Base-by-base conservation (phyloP, 345 rosid species). In the Psidium friedrichsthalianum region DNA sequence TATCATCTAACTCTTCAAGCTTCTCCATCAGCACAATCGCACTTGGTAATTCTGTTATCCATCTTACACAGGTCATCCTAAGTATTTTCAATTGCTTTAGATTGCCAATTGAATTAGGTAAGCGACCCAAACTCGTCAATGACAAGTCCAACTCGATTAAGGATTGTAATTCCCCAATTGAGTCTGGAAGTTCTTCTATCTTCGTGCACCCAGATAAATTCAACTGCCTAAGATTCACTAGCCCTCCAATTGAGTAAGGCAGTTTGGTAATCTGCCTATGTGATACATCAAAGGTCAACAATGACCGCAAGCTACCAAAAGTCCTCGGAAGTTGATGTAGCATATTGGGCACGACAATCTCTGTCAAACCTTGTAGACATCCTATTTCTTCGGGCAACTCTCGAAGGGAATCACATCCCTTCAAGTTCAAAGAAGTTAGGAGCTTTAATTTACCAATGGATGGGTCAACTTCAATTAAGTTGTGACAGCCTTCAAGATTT, bases 211-310 rank as follows among this genome's bases (percentile, higher is more conserved):
- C 7, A 27, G 0, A 13, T 59, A 27, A 59, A 27, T 27, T 59
- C 74, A 59, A 27, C 10, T 2, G 36, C 21, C 36, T 27, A 59
- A 59, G 36, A 13, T 59, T 6, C 36, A 13, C 74, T 4, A 13
- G 36, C 74, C 40, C 40, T 59, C 74, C 40, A 59, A 59, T 27
- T 0, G 36, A 59, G 36, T 13, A 0, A 5, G 74, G 74, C 20
- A 59, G 0, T 12, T 2, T 3, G 74, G 10, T 1, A 7, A 59
- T 59, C 74, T 6, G 0, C 0, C 36, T 27, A 13, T 6, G 20
- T 49, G 51, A 11, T 11, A 53, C 16, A 14, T 53, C 55, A 14
- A 53, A 53, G 55, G 20, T 15, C 55, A 53, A 53, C 18, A 16
- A 53, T 14, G 18, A 53, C 20, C 2, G 5, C 55, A 5, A 53